phyloP scores from a whole-genome alignment of 1,284 basidiomycete species.

The Microbotryomycetes sp. region DNA sequence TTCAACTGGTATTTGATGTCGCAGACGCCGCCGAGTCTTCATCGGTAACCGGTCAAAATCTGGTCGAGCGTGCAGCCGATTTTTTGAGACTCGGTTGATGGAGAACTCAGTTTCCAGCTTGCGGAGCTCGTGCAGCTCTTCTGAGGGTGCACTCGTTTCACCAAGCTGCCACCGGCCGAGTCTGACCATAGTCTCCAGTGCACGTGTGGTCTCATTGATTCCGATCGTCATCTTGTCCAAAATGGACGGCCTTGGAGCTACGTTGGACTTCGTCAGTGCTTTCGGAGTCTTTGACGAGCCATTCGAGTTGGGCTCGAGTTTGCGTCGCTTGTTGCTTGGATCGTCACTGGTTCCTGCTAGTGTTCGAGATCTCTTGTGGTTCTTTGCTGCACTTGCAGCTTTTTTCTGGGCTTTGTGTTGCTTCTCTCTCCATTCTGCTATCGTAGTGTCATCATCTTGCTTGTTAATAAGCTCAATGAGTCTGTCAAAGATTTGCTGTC shows the following conservation, averaged over 20 bases:
- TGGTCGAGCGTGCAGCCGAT: neutral
- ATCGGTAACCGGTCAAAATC: neutral
- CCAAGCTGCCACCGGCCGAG: constrained; percentile 31
- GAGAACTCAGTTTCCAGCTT: too few relatives aligned
- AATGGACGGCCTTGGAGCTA: neutral
- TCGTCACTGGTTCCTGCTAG: neutral
- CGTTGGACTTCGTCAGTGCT: neutral
- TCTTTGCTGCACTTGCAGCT: neutral
- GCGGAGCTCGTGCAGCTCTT: constrained; percentile 22
- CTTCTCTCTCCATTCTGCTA: neutral
- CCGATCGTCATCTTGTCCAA: constrained; percentile 9
- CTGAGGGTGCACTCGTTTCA: constrained; percentile 8
- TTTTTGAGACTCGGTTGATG: neutral
- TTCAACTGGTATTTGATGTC: neutral
- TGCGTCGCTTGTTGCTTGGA: neutral
- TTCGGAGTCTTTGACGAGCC: neutral
- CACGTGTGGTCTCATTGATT: constrained; percentile 32
- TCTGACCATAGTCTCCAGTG: constrained; percentile 33
- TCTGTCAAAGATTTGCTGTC: constrained; percentile 16
- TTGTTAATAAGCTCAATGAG: constrained; percentile 12
- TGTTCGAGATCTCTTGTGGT: too few relatives aligned
- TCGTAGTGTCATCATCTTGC: neutral
- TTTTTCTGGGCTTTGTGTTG: neutral
- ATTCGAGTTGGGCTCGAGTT: too few relatives aligned
- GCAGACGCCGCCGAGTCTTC: neutral